Conservation (phyloP, 805 yeast species). For the Pichia exigua region DNA sequence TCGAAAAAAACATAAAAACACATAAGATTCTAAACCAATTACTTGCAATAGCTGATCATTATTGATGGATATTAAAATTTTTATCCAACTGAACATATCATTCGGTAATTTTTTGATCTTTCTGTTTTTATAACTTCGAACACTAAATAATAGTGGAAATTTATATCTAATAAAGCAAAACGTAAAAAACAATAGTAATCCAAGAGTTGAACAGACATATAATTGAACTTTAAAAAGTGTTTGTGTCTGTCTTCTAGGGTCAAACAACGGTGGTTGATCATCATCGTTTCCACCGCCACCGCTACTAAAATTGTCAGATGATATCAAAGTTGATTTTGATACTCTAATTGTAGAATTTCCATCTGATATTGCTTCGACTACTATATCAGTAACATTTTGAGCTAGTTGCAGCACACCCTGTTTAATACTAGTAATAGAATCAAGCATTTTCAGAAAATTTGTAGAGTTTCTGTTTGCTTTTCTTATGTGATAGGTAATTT, state of each 20-base stretch:
- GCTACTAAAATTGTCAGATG: not conserved
- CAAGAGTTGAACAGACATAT: constrained; percentile 40
- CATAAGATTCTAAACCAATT: constrained; percentile 54
- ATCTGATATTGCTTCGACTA: not conserved
- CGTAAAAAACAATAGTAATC: constrained; percentile 36
- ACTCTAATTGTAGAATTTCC: not conserved
- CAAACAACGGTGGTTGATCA: constrained; percentile 32
- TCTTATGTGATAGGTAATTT: too few relatives aligned
- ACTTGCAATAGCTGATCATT: constrained; percentile 47
- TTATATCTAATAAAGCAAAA: constrained; percentile 45
- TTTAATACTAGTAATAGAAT: not conserved
- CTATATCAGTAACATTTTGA: not conserved
- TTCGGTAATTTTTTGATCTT: constrained; percentile 39
- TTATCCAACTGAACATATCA: constrained; percentile 47
- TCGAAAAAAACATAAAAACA: constrained; percentile 49
- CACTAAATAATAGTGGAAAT: constrained; percentile 53
- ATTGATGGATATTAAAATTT: constrained; percentile 35
- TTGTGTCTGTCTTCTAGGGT: constrained; percentile 37
- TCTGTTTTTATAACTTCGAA: constrained; percentile 41
- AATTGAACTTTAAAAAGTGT: constrained; percentile 53
- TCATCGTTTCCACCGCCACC: not conserved
- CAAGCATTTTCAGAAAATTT: not conserved
- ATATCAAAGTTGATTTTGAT: not conserved
- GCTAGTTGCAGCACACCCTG: not conserved
- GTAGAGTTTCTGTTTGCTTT: not conserved